Percentiles rank a stretch among this genome's conserved stretches.
phyloP scores from a whole-genome alignment of 2,329 filamentous ascomycete genomes.

The Aspergillus sp. region DNA sequence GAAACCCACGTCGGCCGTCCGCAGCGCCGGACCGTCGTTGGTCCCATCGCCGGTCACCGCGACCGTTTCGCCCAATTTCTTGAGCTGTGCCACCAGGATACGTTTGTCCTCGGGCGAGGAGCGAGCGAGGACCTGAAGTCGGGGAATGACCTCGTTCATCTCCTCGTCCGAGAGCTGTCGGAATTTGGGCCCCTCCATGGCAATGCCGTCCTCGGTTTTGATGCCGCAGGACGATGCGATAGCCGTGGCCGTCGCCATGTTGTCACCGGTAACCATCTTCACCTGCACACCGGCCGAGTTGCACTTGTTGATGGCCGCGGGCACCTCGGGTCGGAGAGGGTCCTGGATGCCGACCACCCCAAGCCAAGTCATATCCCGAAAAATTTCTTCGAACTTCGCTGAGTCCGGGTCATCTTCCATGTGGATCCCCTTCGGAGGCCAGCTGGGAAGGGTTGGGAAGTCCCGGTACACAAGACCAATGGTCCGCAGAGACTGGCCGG shows the following conservation, averaged over 20 bases:
- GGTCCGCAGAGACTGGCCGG: slow-evolving; percentile 65
- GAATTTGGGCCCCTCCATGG: slow-evolving; percentile 70
- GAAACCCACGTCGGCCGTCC: slow-evolving; percentile 66
- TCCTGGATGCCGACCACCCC: slow-evolving; percentile 74
- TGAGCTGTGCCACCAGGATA: slow-evolving; percentile 61
- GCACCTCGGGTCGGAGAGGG: slow-evolving; percentile 67
- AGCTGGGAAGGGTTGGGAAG: slow-evolving; percentile 67
- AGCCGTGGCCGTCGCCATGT: slow-evolving; percentile 68
- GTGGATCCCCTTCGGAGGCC: slow-evolving; percentile 61
- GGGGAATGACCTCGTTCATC: slow-evolving; percentile 59
- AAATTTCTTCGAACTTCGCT: slow-evolving; percentile 66
- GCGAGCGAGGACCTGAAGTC: slow-evolving; percentile 63
- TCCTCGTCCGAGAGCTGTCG: slow-evolving; percentile 60
- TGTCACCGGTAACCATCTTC: slow-evolving; percentile 73
- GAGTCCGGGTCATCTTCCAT: slow-evolving; percentile 62
- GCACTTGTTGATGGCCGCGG: slow-evolving; percentile 66
- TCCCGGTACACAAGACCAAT: slow-evolving; percentile 74
- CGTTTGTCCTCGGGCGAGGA: slow-evolving; percentile 68
- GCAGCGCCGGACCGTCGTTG: slow-evolving; percentile 65
- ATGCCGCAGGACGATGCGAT: slow-evolving; percentile 75
- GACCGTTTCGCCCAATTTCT: slow-evolving; percentile 62
- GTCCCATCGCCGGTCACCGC: slow-evolving; percentile 66
- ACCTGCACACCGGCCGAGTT: slow-evolving; percentile 68
- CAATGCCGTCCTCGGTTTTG: slow-evolving; percentile 56
- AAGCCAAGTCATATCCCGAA: slow-evolving; percentile 71